Conservation (phyloP, 106 monocot species). For the Dioscorea dumetorum region DNA sequence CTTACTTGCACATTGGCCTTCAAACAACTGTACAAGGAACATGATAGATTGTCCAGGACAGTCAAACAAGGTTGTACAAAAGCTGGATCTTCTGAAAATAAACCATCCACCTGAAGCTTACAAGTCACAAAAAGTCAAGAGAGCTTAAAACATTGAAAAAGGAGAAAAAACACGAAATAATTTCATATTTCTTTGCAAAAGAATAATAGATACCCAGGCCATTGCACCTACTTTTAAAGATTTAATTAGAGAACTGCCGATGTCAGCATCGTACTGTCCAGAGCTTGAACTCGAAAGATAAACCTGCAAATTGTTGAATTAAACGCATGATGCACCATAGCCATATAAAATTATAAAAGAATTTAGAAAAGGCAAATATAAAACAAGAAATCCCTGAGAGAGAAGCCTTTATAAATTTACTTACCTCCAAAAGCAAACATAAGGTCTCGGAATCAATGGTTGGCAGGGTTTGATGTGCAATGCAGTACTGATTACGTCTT, state of each 20-base stretch:
- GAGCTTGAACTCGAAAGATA: conserved; percentile 18
- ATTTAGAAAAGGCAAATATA: not conserved
- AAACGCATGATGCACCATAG: not conserved
- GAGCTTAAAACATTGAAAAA: not conserved
- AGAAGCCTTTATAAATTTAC: not conserved
- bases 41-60: conserved; percentile 37
- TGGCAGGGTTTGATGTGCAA: conserved; percentile 22
- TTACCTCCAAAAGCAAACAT: conserved; percentile 84
- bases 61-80: conserved; percentile 57
- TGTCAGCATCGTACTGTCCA: conserved; percentile 19
- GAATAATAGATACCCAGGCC: not conserved
- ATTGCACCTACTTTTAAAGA: conserved; percentile 58
- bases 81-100: conserved; percentile 36
- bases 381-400: no score
- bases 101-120: conserved; percentile 49
- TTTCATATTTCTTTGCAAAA: not conserved
- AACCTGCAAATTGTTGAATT: conserved; percentile 20
- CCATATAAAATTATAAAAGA: not conserved
- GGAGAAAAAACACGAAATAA: not conserved
- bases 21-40: conserved; percentile 40
- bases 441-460: conserved; percentile 52
- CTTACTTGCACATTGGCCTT: conserved; percentile 53
- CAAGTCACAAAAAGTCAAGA: not conserved
- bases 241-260: conserved; percentile 26
- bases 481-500: conserved; percentile 18